Evolutionary conservation across 768 basidiomycete genomes (phyloP), one percentile per base, ranked within the genome.

Genomic region (Chalciporus piperatus): DNA sequence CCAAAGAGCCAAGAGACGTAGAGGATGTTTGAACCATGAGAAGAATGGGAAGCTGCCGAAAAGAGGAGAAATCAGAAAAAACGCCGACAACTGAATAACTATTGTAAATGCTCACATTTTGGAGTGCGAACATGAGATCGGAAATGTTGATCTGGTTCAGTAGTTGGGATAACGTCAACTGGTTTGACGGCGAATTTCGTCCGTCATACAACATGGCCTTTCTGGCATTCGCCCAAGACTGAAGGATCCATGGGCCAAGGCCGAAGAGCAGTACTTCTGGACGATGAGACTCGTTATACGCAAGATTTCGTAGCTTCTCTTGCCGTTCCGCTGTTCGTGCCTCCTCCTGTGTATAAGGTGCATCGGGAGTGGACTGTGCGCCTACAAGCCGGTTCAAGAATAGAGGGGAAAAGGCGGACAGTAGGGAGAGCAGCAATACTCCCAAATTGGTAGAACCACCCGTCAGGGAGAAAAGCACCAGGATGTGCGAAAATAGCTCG

Each of bases 261-360:
- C 89, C 89, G 66, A 92, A 95, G 4, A 94, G 74, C 30, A 85
- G 75, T 28, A 94, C 78, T 66, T 95, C 92, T 14, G 86, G 83
- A n/a, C 89, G 84, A 65, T 89, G 83, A 0, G 71, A 62, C 35
- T 90, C 90, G 61, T 82, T 87, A 66, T 87, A 82, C 0, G 84
- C 91, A 35, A 93, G 71, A 59, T 78, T 81, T 8, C 87, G 82
- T 76, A 92, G 80, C 39, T 78, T 80, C 61, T 92, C 89, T 61
- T 87, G 85, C 38, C 82, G 82, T 46, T 87, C 84, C 22, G 81
- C 80, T 3, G 84, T 78, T 11, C 79, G 80, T 14, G 79, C 80
- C 64, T 88, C 87, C 38, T 77, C 77, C 4, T 74, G 74, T 22
- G 72, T 80, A 57, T 76, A 78, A 12, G 70, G 62, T 10, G 69